These are phyloP conservation scores for Emericellopsis cladophorae DNA, from an alignment of 2,329 filamentous ascomycete species.

Conservation along the genomic window DNA sequence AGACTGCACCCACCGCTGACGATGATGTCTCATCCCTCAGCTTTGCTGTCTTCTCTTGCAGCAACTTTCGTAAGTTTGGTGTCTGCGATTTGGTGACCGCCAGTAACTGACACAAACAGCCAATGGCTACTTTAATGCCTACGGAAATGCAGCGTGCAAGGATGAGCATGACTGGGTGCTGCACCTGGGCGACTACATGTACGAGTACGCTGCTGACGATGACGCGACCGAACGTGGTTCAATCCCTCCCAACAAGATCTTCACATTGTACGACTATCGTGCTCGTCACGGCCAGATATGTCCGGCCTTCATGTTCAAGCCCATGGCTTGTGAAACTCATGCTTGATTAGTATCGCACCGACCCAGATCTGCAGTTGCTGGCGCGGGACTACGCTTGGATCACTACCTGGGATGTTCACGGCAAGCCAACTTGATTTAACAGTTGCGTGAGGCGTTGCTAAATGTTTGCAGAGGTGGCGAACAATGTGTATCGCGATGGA, in stretches of 20 bases:
- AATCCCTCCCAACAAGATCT: constrained; percentile 14
- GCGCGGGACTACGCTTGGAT: constrained; percentile 30
- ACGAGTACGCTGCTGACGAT: constrained; percentile 49
- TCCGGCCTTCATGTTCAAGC: background rate
- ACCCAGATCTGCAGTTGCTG: constrained; percentile 26
- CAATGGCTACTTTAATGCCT: constrained; percentile 45
- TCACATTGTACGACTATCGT: constrained; percentile 27
- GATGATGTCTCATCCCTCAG: constrained; percentile 44
- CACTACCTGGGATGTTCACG: constrained; percentile 32
- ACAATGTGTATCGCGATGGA: constrained; percentile 55
- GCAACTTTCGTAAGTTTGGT: constrained; percentile 43
- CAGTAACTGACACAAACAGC: constrained; percentile 3
- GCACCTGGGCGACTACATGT: constrained; percentile 51
- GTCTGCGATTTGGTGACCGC: background rate
- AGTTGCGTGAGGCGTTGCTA: background rate
- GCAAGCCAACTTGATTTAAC: constrained; percentile 26
- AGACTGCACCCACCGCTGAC: constrained; percentile 48
- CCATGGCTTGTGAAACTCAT: background rate
- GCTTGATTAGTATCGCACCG: constrained; percentile 20
- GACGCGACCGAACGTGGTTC: constrained; percentile 13
- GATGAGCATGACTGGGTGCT: constrained; percentile 47
- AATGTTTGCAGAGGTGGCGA: constrained; percentile 31
- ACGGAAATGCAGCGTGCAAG: constrained; percentile 45
- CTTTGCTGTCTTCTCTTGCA: constrained; percentile 60
- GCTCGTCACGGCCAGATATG: constrained; percentile 22